A percentile compares a stretch with the other conserved stretches of the same genome.
Conservation (phyloP, 768 basidiomycete species). For the Flagelloscypha sp. region DNA sequence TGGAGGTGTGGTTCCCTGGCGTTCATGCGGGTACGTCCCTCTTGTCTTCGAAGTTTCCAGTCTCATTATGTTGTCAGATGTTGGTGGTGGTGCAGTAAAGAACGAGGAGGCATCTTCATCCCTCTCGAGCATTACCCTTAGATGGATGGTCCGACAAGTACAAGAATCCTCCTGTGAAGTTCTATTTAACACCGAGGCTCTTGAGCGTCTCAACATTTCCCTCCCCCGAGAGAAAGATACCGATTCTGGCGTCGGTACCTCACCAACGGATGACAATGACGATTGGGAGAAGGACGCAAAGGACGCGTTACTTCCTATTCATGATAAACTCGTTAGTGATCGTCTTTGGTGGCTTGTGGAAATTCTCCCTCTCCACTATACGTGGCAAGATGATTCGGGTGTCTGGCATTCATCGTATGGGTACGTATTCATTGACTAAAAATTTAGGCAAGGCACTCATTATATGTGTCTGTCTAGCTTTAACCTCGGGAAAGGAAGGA, state of each 20-base stretch:
- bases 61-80: slow-evolving; percentile 31
- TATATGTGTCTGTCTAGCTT: not conserved
- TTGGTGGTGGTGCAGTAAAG: slow-evolving; percentile 56
- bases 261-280: slow-evolving; percentile 17
- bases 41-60: not conserved
- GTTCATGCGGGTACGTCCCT: slow-evolving; percentile 52
- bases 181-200: slow-evolving; percentile 42
- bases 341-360: slow-evolving; percentile 69
- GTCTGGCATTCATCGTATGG: slow-evolving; percentile 45
- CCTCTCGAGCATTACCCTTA: slow-evolving; percentile 54
- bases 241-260: slow-evolving; percentile 5
- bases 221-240: slow-evolving; percentile 8
- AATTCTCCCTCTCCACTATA: slow-evolving; percentile 43
- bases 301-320: slow-evolving; percentile 39
- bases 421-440: slow-evolving; percentile 30
- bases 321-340: slow-evolving; percentile 40
- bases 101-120: slow-evolving; percentile 31
- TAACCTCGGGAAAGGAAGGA: slow-evolving; percentile 44
- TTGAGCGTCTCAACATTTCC: slow-evolving; percentile 30
- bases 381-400: slow-evolving; percentile 49
- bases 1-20: slow-evolving; percentile 79
- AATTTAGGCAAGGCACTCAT: not conserved
- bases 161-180: slow-evolving; percentile 51
- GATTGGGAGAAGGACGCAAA: slow-evolving; percentile 15
- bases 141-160: slow-evolving; percentile 75